Percentiles rank a stretch among this genome's conserved stretches.
These are phyloP conservation scores for Taphrina populina DNA, from an alignment of 1,139 yeast species.

Conservation along the genomic window DNA sequence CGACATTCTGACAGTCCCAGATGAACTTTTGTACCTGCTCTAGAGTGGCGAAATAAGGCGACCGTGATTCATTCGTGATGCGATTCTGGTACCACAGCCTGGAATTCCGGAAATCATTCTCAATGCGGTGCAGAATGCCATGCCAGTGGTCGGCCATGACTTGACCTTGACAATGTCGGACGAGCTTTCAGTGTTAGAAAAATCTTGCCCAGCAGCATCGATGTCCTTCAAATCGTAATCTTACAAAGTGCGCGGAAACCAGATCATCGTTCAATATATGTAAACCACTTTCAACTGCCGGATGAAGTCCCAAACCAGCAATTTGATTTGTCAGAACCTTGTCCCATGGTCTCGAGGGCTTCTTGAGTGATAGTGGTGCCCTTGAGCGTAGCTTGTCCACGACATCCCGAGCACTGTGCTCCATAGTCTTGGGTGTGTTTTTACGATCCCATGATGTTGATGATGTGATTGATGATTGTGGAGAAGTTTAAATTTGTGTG, in stretches of 20 bases:
- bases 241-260: conserved; percentile 12
- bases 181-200: background rate
- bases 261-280: conserved; percentile 24
- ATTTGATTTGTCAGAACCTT: conserved; percentile 9
- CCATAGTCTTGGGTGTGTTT: background rate
- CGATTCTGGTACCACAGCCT: conserved; percentile 22
- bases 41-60: background rate
- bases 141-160: conserved; percentile 22
- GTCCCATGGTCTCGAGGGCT: conserved; percentile 8
- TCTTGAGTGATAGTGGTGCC: conserved; percentile 1
- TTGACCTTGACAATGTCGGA: conserved; percentile 15
- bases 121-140: conserved; percentile 23
- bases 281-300: conserved; percentile 11
- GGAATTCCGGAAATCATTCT: conserved; percentile 18
- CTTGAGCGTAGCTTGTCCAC: background rate
- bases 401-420: background rate
- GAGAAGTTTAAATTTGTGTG: too few relatives aligned
- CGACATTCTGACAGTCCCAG: conserved; percentile 23
- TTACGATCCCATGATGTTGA: background rate
- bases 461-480: too few relatives aligned
- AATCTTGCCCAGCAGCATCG: too few relatives aligned
- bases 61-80: background rate
- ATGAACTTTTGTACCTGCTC: conserved; percentile 16
- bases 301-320: conserved; percentile 14
- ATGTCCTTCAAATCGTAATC: background rate